Conservation (phyloP, 768 basidiomycete species). For the Roridomyces roridus region DNA sequence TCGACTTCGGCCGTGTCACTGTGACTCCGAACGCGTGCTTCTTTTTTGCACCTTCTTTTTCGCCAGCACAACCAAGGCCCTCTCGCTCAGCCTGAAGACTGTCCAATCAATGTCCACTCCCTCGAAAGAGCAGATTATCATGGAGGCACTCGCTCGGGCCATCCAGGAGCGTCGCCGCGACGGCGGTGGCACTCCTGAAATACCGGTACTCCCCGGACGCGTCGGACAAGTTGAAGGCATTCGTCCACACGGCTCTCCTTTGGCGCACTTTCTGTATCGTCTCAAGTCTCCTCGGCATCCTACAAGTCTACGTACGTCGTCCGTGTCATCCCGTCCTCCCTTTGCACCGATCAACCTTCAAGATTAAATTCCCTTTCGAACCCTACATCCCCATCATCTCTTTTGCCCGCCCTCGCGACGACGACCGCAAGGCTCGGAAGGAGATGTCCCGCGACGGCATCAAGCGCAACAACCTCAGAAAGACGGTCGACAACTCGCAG, state of each 20-base stretch:
- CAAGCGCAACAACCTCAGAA: neutral
- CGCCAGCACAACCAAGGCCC: too few species aligned
- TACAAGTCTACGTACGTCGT: neutral
- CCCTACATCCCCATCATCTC: neutral
- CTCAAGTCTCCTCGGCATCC: neutral
- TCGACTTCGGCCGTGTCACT: too few species aligned
- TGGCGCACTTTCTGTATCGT: neutral
- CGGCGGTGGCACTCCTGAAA: too few species aligned
- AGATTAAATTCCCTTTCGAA: neutral
- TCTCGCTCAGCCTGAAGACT: too few species aligned
- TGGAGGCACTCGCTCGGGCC: too few species aligned
- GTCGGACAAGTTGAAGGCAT: neutral
- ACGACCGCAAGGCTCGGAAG: neutral
- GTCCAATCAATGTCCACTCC: too few species aligned
- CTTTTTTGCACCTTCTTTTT: too few species aligned
- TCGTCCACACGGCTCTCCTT: neutral
- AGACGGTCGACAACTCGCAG: neutral
- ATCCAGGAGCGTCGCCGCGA: too few species aligned
- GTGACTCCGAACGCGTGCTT: too few species aligned
- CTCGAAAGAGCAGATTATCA: too few species aligned
- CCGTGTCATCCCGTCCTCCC: neutral
- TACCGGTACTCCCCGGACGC: neutral
- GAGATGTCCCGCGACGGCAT: neutral
- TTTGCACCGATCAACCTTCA: neutral
- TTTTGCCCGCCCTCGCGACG: neutral